phyloP scores from a whole-genome alignment of 768 basidiomycete species.

The Roridomyces roridus region DNA sequence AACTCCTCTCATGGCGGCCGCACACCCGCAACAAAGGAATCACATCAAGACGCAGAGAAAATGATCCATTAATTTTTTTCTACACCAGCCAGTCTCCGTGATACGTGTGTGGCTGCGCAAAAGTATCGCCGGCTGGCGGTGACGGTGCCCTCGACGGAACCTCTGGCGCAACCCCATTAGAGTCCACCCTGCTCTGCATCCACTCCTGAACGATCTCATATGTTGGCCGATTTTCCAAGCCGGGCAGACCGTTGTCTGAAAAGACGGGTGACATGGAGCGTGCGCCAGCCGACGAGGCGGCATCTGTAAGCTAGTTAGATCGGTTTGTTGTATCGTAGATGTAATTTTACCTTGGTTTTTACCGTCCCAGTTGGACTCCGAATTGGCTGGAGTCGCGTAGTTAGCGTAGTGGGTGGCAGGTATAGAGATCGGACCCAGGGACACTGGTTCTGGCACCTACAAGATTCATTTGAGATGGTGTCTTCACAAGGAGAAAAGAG shows the following conservation, averaged over 20 bases:
- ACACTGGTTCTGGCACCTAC: conserved; percentile 52
- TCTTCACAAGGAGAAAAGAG: conserved; percentile 28
- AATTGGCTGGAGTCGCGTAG: conserved; percentile 35
- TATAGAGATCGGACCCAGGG: conserved; percentile 33
- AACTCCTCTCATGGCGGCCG: conserved; percentile 66
- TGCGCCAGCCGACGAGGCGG: conserved; percentile 30
- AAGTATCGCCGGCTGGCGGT: conserved; percentile 6
- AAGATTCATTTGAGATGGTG: conserved; percentile 16
- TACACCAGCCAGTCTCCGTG: conserved; percentile 35
- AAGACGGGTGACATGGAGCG: conserved; percentile 34
- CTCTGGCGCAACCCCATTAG: conserved; percentile 15
- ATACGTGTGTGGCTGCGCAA: conserved; percentile 19
- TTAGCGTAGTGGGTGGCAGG: conserved; percentile 31
- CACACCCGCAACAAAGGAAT: conserved; percentile 48
- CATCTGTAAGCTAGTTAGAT: conserved; percentile 31
- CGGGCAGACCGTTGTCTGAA: conserved; percentile 31
- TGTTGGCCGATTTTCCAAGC: conserved; percentile 12
- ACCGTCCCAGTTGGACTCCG: conserved; percentile 52
- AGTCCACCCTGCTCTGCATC: conserved; percentile 27
- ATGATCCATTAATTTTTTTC: not conserved
- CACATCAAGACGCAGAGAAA: conserved; percentile 2
- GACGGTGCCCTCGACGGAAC: conserved; percentile 11
- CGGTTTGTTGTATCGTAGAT: not conserved
- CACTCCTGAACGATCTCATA: conserved; percentile 26
- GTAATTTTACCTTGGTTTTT: conserved; percentile 41